Evolutionary conservation across 192 early-diverging fungal species (phyloP), one percentile per base, ranked within the genome.

Genomic region (Paraglomus occultum): DNA sequence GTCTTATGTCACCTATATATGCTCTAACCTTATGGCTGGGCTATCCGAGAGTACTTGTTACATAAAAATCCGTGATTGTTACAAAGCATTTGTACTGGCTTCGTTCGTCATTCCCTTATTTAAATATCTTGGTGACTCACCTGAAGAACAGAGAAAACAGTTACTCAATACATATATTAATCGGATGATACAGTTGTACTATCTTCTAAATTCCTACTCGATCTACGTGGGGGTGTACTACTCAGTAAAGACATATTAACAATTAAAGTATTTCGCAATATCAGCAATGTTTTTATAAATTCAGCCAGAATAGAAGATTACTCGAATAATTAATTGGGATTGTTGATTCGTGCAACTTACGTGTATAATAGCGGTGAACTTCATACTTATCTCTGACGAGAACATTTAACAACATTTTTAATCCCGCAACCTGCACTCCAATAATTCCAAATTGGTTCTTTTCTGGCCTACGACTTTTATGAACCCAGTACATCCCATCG

Each of bases 391-490:
- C 40, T 60, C 58, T 60, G 23, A 60, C 46, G 3, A 44, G 58
- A 8, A 60, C 42, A 60, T 60, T 60, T 15, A 60, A 58, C 31
- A 6, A 8, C 23, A 58, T 40, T 17, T 58, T 58, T 40, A 9
- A 6, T 6, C 55, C 23, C 57, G 63, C 46, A 10, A 65, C 14
- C 38, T 65, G 63, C 1, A 51, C 31, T 31, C 63, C 48, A 31
- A 65, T 11, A 65, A 65, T 51, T 47, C 63, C 46, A 49, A 65
- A 65, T 3, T 65, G 11, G 40, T 65, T 20, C 38, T 65, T 51
- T 7, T 65, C 47, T 48, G 23, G 46, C n/a, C 38, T 65, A 17
- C 63, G 50, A 11, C 63, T 48, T 31, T 51, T 48, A 3, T 38
- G 48, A 1, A 38, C 17, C 63, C 48, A 65, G 31, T 22, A 51